phyloP scores from a whole-genome alignment of 169 alveolate genomes.

The Plasmodium knowlesi region DNA sequence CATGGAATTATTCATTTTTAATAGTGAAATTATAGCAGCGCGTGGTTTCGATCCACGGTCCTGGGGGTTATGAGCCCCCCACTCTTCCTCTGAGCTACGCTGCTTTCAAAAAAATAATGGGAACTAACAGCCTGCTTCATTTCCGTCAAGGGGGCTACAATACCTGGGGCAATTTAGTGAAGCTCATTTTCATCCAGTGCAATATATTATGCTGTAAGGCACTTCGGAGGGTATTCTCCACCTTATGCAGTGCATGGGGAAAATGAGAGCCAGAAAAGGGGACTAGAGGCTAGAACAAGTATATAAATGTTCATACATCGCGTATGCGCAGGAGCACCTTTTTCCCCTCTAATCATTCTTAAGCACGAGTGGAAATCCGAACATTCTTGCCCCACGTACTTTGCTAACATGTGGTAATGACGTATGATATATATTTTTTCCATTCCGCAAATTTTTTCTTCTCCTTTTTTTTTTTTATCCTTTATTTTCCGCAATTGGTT shows the following conservation, averaged over 20 bases:
- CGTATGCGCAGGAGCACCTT: not conserved
- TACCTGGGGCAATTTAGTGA: not conserved
- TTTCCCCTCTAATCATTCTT: not conserved
- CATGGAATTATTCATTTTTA: not conserved
- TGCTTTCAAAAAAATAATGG: conserved; percentile 79
- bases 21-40: conserved; percentile 86
- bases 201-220: not conserved
- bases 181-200: not conserved
- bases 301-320: not conserved
- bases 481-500: not conserved
- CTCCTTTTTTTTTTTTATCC: not conserved
- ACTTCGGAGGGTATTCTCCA: not conserved
- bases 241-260: not conserved
- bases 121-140: not conserved
- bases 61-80: conserved; percentile 97
- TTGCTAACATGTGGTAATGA: not conserved
- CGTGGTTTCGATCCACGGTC: conserved; percentile 96
- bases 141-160: not conserved
- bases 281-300: not conserved
- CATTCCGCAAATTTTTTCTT: not conserved
- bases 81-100: conserved; percentile 96
- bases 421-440: not conserved
- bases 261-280: not conserved
- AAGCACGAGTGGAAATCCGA: not conserved
- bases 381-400: not conserved